Evolutionary conservation across 177 flowering plant species (phyloP).

Genomic region (Vitis hybrid): DNA sequence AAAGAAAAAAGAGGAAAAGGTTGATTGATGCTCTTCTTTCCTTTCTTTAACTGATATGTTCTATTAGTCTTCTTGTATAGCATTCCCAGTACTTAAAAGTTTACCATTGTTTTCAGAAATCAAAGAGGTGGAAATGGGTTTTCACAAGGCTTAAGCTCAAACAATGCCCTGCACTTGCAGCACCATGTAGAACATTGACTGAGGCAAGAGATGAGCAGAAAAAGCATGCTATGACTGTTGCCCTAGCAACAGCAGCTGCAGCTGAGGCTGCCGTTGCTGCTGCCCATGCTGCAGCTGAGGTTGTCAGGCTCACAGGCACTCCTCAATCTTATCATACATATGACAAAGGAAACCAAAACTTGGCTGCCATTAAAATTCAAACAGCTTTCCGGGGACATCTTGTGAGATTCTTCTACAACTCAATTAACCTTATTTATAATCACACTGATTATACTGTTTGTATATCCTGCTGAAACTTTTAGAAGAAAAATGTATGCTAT

Average conservation of each 20-base stretch:
- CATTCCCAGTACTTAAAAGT: not conserved
- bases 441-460: not conserved
- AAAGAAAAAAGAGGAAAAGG: constrained; percentile 33
- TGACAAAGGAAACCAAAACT: constrained; percentile 10
- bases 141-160: constrained; percentile 33
- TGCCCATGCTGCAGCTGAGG: constrained; percentile 64
- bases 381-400: constrained; percentile 50
- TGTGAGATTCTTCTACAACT: constrained; percentile 30
- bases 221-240: constrained; percentile 53
- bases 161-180: constrained; percentile 29
- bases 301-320: constrained; percentile 38
- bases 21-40: not conserved
- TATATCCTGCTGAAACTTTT: no score
- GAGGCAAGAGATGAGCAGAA: constrained; percentile 54
- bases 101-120: constrained; percentile 24
- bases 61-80: not conserved
- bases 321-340: constrained; percentile 13
- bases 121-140: constrained; percentile 40
- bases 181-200: constrained; percentile 23
- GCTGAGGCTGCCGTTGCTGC: constrained; percentile 68
- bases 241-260: constrained; percentile 57
- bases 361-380: constrained; percentile 55
- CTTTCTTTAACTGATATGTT: not conserved
- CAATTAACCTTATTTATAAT: not conserved
- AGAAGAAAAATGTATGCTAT: not conserved